These are phyloP conservation scores for Lactarius akahatsu DNA, from an alignment of 768 basidiomycete genomes.

Conservation along the genomic window DNA sequence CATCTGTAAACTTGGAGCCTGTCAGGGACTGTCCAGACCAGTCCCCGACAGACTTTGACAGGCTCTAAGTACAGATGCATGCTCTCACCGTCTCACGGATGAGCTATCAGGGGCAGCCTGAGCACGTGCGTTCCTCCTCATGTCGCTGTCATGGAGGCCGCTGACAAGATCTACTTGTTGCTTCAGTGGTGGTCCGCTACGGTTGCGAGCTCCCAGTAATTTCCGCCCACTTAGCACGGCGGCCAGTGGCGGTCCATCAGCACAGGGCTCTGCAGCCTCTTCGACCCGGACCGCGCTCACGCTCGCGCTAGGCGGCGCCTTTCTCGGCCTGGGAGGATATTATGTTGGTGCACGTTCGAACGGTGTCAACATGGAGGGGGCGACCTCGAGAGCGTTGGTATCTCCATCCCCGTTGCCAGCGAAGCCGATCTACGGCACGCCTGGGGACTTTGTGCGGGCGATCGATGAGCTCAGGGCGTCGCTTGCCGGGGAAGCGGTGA, in stretches of 20 bases:
- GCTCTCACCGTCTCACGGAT: no score
- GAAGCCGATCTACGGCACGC: constrained; percentile 30
- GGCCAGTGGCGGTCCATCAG: neutral
- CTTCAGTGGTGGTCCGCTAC: neutral
- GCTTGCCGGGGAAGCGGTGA: constrained; percentile 25
- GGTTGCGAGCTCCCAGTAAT: neutral
- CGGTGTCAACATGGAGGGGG: neutral
- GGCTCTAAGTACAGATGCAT: no score
- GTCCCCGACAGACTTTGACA: no score
- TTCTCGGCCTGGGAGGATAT: constrained; percentile 19
- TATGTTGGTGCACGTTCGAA: constrained; percentile 15
- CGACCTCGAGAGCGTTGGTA: neutral
- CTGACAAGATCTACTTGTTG: neutral
- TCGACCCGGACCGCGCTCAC: neutral
- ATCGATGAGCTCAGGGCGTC: constrained; percentile 31
- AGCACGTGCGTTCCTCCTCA: no score
- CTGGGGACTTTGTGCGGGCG: constrained; percentile 33
- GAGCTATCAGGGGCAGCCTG: no score
- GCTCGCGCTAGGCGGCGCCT: constrained; percentile 1
- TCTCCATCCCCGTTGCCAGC: neutral
- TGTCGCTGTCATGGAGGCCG: neutral
- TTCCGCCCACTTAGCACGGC: neutral
- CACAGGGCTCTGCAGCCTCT: neutral
- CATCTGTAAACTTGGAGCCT: neutral
- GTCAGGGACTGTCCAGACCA: no score